A percentile compares a stretch with the other conserved stretches of the same genome.
Evolutionary conservation across 805 yeast genomes (phyloP).

Genomic region (Metschnikowia similis): DNA sequence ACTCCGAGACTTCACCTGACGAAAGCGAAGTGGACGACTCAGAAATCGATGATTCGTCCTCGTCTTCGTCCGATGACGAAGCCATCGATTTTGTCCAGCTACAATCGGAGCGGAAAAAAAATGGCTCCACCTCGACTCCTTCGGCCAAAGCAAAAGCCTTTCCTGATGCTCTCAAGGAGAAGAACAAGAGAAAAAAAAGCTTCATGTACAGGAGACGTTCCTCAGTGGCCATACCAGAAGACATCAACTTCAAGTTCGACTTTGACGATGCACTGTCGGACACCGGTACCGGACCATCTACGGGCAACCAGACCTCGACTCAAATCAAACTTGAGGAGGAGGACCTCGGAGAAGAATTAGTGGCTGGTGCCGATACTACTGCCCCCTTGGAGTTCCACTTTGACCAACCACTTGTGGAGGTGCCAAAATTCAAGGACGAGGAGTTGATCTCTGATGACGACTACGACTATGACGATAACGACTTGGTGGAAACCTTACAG

Average conservation of each 20-base stretch:
- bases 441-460: slow-evolving; percentile 58
- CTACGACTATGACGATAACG: slow-evolving; percentile 53
- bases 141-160: neutral
- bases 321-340: slow-evolving; percentile 39
- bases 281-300: slow-evolving; percentile 8
- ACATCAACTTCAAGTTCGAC: slow-evolving; percentile 39
- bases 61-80: slow-evolving; percentile 50
- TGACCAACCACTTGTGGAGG: slow-evolving; percentile 37
- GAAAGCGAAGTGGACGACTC: slow-evolving; percentile 20
- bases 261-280: slow-evolving; percentile 29
- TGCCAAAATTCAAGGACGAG: slow-evolving; percentile 49
- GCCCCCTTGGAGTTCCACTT: slow-evolving; percentile 26
- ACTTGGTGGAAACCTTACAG: slow-evolving; percentile 42
- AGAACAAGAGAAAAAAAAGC: slow-evolving; percentile 10
- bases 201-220: slow-evolving; percentile 27
- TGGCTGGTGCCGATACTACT: slow-evolving; percentile 4
- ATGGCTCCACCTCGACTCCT: slow-evolving; percentile 7
- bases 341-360: slow-evolving; percentile 57
- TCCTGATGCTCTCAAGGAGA: slow-evolving; percentile 1
- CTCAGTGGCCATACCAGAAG: slow-evolving; percentile 39
- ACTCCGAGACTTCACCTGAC: slow-evolving; percentile 27
- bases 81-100: slow-evolving; percentile 69
- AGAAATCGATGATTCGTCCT: slow-evolving; percentile 25
- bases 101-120: slow-evolving; percentile 54
- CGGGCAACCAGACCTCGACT: slow-evolving; percentile 15